phyloP scores from a whole-genome alignment of 1,139 yeast species.

The Saccharomyces pastorianus region DNA sequence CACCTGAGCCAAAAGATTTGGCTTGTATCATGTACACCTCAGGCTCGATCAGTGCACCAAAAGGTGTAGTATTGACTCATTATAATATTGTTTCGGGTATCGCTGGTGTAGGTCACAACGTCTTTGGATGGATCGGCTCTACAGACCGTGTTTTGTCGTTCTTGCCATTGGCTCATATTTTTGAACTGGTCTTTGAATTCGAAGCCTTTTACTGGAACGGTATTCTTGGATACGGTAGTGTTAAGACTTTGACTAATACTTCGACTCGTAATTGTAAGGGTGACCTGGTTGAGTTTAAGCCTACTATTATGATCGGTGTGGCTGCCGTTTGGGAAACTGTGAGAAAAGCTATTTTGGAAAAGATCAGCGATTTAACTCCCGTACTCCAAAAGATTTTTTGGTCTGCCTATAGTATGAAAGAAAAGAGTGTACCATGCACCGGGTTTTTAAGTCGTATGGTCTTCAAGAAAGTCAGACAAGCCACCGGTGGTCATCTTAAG shows the following conservation, averaged over 20 bases:
- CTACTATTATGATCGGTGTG: constrained; percentile 95
- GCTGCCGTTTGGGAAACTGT: constrained; percentile 98
- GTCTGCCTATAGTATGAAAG: constrained; percentile 56
- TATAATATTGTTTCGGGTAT: constrained; percentile 72
- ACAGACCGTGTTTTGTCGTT: constrained; percentile 75
- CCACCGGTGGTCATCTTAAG: constrained; percentile 87
- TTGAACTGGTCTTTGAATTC: constrained; percentile 84
- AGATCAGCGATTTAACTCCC: constrained; percentile 59
- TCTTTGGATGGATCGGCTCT: constrained; percentile 44
- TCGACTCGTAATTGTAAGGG: constrained; percentile 81
- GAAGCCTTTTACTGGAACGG: constrained; percentile 84
- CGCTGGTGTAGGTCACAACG: constrained; percentile 68
- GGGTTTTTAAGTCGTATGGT: constrained; percentile 55
- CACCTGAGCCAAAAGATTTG: constrained; percentile 63
- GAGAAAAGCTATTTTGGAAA: constrained; percentile 81
- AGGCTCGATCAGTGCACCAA: constrained; percentile 95
- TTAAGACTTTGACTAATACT: constrained; percentile 79
- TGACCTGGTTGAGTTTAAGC: constrained; percentile 80
- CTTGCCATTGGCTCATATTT: constrained; percentile 92
- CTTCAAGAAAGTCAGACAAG: constrained; percentile 83
- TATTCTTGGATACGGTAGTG: constrained; percentile 81
- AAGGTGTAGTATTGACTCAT: constrained; percentile 87
- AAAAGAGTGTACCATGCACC: constrained; percentile 61
- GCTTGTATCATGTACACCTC: constrained; percentile 97
- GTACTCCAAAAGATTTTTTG: constrained; percentile 77